Evolutionary conservation across 352 stramenopile species (phyloP), one percentile per base, ranked within the genome.

Genomic region (Thraustochytrium striatum): DNA sequence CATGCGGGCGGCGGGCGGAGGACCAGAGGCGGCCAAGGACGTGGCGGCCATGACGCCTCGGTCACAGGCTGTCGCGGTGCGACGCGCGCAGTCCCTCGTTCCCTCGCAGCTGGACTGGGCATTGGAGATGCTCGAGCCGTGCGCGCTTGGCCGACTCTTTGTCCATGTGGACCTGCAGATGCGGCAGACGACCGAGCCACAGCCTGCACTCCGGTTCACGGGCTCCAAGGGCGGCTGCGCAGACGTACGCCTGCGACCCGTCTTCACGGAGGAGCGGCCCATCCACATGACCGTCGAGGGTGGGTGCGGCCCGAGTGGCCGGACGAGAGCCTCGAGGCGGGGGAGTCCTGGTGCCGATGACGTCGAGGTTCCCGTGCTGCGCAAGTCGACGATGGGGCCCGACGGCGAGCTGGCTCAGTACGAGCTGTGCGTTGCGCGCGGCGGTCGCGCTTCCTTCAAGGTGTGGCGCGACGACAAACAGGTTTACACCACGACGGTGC

Each of bases 81-180:
- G 16, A 55, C 16, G 16, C 25, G 25, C 47, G 16, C 47, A 21
- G 16, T 5, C 53, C 53, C 25, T 36, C 5, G 53, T 19, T 19
- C 53, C 5, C 25, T 9, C 25, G 5, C 19, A 16, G 25, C 53
- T 16, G 5, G 35, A 41, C 11, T 75, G 65, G 65, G 65, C 58
- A 33, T 43, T 75, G 2, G 65, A 75, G 47, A n/a, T 75, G 8
- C 65, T 43, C 3, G 65, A 75, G 36, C 65, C 65, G 30, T 16
- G 30, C 13, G 65, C 65, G 25, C 32, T 75, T 16, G 50, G 65
- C 44, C 44, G 52, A 5, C 52, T 75, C 19, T 75, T 62, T 43
- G 52, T 75, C 13, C 44, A 75, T 58, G 44, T 75, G 21, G 65
- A 75, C 30, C 65, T 75, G 3, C 65, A 62, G 32, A 75, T 75